Evolutionary conservation across 1,139 yeast species (phyloP), one percentile per base, ranked within the genome.

Genomic region (Debaryomyces nepalensis): DNA sequence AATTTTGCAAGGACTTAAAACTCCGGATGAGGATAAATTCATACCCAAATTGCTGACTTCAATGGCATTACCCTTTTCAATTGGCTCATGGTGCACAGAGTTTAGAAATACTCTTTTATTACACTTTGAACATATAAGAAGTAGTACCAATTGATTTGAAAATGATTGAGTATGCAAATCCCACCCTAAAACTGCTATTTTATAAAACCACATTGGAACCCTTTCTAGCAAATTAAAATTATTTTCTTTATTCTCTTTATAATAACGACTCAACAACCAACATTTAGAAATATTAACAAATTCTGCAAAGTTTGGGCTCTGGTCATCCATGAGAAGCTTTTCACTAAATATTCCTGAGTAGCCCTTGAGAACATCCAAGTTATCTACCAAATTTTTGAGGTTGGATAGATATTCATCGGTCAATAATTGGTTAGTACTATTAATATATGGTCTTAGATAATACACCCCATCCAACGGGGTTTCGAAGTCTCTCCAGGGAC

Each of bases 401-500:
- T 56, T 55, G 18, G 43, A 39, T 24, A 70, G 51, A 48, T 69
- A 73, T 35, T 58, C 64, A 3, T 49, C 24, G 3, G 69, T 53
- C 12, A 71, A 47, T 2, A 51, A 40, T 22, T 58, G 63, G 44
- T 68, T 56, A n/a, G 74, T 68, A 19, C 55, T 46, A n/a, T 57
- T 53, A 10, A 70, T 42, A 36, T 63, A 61, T 0, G 75, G 74
- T 8, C 66, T 54, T n/a, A 63, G 49, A 48, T 73, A 70, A 47
- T 73, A 73, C 0, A 63, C 53, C 8, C 68, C 70, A 8, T 58
- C 58, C 4, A 62, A 37, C 0, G 76, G 73, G 20, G 71, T 63
- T 44, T 64, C 71, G 33, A 68, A 63, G 41, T 56, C 59, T 24
- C 61, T 51, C 78, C 78, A 72, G 1, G 70, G 60, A 40, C 78